A percentile compares a stretch with the other conserved stretches of the same genome.
Conservation (phyloP, 257 asterid species). For the Ehretia macrophylla region DNA sequence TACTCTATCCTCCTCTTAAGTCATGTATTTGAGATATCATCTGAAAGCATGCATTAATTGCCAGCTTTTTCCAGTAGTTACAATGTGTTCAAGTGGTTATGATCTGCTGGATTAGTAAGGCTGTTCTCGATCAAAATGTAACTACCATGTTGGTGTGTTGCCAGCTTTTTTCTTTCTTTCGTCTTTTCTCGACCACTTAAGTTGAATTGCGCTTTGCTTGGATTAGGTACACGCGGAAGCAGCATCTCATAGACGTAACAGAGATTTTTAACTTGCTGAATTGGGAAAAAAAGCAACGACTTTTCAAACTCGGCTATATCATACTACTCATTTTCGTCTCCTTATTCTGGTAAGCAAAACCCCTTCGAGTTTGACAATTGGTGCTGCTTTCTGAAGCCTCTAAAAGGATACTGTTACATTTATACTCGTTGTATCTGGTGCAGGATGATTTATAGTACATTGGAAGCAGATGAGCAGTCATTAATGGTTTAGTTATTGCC, state of each 20-base stretch:
- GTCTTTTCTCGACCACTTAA: too few relatives aligned
- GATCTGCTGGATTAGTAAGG: neutral
- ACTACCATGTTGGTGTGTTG: too few relatives aligned
- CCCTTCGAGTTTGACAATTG: neutral
- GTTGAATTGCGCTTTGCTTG: constrained; percentile 14
- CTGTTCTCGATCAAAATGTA: neutral
- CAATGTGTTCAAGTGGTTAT: neutral
- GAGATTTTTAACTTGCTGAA: constrained; percentile 82
- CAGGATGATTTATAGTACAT: constrained; percentile 81
- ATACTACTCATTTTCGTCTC: constrained; percentile 61
- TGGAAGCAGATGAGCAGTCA: constrained; percentile 61
- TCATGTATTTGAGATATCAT: too few relatives aligned
- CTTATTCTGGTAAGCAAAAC: constrained; percentile 65
- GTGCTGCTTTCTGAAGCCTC: neutral
- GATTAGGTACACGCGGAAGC: constrained; percentile 51
- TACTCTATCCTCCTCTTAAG: too few relatives aligned
- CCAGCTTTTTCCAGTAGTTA: too few relatives aligned
- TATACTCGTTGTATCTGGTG: constrained; percentile 3
- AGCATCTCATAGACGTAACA: constrained; percentile 83
- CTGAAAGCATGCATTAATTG: too few relatives aligned
- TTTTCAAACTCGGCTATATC: constrained; percentile 74
- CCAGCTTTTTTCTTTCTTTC: too few relatives aligned
- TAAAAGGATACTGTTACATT: neutral
- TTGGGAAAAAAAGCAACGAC: constrained; percentile 82
- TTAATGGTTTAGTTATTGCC: neutral